Evolutionary conservation across 257 asterid species (phyloP), one percentile per base, ranked within the genome.

Genomic region (Leonotis leonurus): DNA sequence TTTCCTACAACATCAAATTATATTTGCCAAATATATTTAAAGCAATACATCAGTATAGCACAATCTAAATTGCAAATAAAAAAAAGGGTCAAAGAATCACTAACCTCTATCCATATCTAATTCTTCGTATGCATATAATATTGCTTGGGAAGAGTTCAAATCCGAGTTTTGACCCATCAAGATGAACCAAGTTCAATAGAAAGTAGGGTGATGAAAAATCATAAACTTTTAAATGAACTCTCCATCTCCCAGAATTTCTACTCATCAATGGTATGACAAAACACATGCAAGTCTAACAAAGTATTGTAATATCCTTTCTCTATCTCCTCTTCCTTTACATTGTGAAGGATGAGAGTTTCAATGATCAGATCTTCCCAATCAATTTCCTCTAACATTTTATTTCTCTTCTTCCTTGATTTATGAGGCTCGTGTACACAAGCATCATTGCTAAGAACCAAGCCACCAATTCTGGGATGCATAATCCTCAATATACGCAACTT

Each of bases 301-400:
- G 58, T 71, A 33, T 81, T 86, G 63, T 91, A 91, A 72, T 91
- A 82, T 50, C 98, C 98, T 39, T 79, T 88, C 74, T 72, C 90
- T 62, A 86, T 89, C 79, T 91, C 95, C 67, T 74, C 89, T 56
- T 82, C 98, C 73, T 72, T 73, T 10, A 85, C 91, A 61, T 72
- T 72, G 70, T 88, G 96, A 48, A 90, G 95, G 10, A 91, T 75
- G 43, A 91, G 97, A 11, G 95, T 83, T 76, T 88, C 97, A 43
- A 91, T 91, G 14, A 88, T 74, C 50, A 88, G 74, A 77, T 91
- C 98, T 68, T 91, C 96, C 88, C 88, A 84, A 62, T 81, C 93
- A 36, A 75, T 65, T 43, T 77, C 89, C 55, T 62, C 68, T 41
- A 61, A 45, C 63, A 5, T 37, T 71, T 76, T 81, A 75, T 65